Base-by-base conservation (phyloP, 768 basidiomycete genomes). In the Mycena galericulata region DNA sequence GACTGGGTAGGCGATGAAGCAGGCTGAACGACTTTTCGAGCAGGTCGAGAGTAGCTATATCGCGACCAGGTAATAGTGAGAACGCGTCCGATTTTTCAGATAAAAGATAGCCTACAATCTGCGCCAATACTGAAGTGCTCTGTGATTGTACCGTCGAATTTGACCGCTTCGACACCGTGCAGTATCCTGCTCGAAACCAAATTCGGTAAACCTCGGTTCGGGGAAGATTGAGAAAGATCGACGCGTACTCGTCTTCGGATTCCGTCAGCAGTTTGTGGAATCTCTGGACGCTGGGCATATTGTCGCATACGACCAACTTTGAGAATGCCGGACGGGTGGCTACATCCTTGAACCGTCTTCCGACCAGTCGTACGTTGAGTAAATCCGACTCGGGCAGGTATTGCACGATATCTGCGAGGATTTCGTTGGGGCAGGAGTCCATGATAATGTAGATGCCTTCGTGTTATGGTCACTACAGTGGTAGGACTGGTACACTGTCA, bases 111-210 rank as follows among this genome's bases (percentile, higher is more conserved):
- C 56, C 15, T 54, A 65, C 62, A 34, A n/a, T 60, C 62, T 24
- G 62, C 50, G 26, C 68, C 68, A 6, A 65, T 47, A 2, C 60
- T 62, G 24, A 60, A 69, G 53, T 69, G 63, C 51, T 69, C 68
- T 29, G 57, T 18, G 18, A 11, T 2, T 26, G 26, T 36, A 15
- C 62, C 68, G 22, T 69, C 58, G 46, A 69, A 69, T 15, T 34
- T 9, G 11, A 69, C 4, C 12, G 17, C 27, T 11, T 65, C 57
- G 15, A 69, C 68, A 9, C 26, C 53, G 29, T 60, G 18, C 32
- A 69, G 24, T 38, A 69, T 69, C 30, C 11, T n/a, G 3, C 68
- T 69, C 22, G 4, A 24, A 7, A 14, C 34, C 18, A 32, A 41
- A n/a, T 46, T 27, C 15, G 6, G 47, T 41, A 20, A 29, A 24